These are phyloP conservation scores for Acanthamoeba pearcei DNA, from an alignment of 208 protist genomes.

Conservation along the genomic window DNA sequence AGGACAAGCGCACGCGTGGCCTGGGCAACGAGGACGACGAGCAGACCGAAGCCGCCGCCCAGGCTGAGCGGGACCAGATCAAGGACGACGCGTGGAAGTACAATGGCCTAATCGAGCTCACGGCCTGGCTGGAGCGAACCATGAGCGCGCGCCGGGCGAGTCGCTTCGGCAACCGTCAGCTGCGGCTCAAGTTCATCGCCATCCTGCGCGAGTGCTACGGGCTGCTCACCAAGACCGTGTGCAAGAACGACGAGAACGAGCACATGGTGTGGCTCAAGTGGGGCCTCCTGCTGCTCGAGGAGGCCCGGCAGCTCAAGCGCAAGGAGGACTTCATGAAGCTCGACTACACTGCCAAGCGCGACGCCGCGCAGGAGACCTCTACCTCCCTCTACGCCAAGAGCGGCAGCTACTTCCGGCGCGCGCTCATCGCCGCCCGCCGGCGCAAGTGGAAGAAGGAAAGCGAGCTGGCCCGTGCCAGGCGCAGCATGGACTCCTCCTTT, in stretches of 20 bases:
- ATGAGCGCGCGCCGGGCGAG: constrained; percentile 37
- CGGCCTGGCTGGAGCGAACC: constrained; percentile 35
- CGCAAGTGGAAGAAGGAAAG: constrained; percentile 61
- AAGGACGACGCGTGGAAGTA: constrained; percentile 44
- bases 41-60: neutral
- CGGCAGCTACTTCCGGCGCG: constrained; percentile 43
- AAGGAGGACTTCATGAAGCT: constrained; percentile 68
- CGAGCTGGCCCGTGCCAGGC: neutral
- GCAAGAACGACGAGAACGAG: constrained; percentile 54
- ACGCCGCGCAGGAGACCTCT: constrained; percentile 6
- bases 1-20: constrained; percentile 38
- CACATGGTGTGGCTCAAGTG: constrained; percentile 56
- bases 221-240: constrained; percentile 42
- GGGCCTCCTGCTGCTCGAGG: constrained; percentile 52
- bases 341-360: constrained; percentile 22
- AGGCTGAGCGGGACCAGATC: neutral
- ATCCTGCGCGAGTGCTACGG: constrained; percentile 45
- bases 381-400: constrained; percentile 53
- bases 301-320: constrained; percentile 50
- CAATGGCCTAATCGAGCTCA: constrained; percentile 28
- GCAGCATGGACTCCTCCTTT: neutral
- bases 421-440: constrained; percentile 15
- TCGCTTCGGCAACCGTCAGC: constrained; percentile 36
- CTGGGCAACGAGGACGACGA: neutral
- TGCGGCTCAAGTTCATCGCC: constrained; percentile 30